Base-by-base conservation (phyloP, 805 yeast species). In the Myxozyma geophila region DNA sequence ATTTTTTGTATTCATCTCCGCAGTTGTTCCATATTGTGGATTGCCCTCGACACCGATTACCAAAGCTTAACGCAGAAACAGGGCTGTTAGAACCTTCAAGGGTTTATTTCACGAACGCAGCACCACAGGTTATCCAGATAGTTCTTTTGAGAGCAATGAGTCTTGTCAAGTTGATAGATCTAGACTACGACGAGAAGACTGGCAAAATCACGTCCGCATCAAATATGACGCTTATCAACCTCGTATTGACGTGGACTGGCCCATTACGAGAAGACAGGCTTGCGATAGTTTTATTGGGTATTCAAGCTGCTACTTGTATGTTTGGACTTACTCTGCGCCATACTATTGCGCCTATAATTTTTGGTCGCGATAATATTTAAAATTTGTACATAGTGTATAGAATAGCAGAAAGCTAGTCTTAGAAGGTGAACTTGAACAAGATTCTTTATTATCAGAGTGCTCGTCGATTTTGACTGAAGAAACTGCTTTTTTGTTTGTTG, bases 21-120 rank as follows among this genome's bases (percentile, higher is more conserved):
- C 99, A 95, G 76, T 76, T 95, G 67, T 88, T 93, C 76, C 85
- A 87, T 44, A 69, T 95, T 1, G 87, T 95, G 19, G 96, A 95
- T 3, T 95, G 98, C 73, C 99, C 99, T 28, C 83, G 99, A 70
- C 99, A 95, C 75, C 82, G 99, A 72, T 73, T 95, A 74, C 99
- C 99, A 1, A 82, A 80, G 67, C 89, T 89, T 72, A 85, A 90
- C 70, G 78, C 78, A 12, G 75, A 80, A 15, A 87, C 89, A 64
- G 92, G 93, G 0, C 77, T 87, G 52, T 79, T 95, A 81, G 85
- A 90, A 72, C 92, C 96, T 21, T 89, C 95, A 1, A 67, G 74
- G 41, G 79, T 77, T 7, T 68, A 68, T 41, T 71, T 78, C 54
- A 75, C 28, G 5, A 28, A 49, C 2, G 19, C 28, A 28, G 55